Conservation (phyloP, 306 rosid species). For the Acacia melanoxylon region DNA sequence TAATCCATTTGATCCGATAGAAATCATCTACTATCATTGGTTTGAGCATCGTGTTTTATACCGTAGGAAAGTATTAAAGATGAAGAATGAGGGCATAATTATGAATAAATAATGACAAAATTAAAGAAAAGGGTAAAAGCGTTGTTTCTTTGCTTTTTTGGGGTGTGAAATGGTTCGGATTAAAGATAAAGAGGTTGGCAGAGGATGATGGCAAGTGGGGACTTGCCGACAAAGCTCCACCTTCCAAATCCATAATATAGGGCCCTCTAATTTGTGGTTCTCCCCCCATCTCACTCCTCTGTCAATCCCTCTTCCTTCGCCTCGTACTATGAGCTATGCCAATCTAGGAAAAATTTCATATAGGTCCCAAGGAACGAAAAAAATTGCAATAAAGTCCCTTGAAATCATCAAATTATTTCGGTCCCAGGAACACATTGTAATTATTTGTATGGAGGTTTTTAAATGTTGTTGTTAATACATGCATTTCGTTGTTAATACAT, state of each 20-base stretch:
- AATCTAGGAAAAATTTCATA: too few species aligned
- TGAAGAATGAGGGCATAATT: neutral
- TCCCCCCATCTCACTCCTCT: neutral
- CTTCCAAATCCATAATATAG: neutral
- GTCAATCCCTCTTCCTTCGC: neutral
- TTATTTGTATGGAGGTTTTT: too few species aligned
- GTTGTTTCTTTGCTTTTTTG: neutral
- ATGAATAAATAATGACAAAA: neutral
- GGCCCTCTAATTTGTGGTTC: neutral
- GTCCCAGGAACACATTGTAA: too few species aligned
- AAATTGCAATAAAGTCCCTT: too few species aligned
- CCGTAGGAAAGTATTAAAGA: too few species aligned
- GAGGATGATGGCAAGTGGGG: neutral
- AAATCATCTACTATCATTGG: too few species aligned
- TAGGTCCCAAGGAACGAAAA: too few species aligned
- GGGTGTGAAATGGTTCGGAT: neutral
- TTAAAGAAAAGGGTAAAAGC: neutral
- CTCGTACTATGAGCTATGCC: neutral
- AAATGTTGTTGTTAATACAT: too few species aligned
- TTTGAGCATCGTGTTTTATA: too few species aligned
- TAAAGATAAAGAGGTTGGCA: neutral
- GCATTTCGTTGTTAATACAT: too few species aligned
- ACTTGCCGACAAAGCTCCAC: neutral
- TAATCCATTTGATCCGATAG: too few species aligned
- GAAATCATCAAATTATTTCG: too few species aligned